These are phyloP conservation scores for Phytophthora fragariaefolia DNA, from an alignment of 352 stramenopile genomes.

Conservation along the genomic window DNA sequence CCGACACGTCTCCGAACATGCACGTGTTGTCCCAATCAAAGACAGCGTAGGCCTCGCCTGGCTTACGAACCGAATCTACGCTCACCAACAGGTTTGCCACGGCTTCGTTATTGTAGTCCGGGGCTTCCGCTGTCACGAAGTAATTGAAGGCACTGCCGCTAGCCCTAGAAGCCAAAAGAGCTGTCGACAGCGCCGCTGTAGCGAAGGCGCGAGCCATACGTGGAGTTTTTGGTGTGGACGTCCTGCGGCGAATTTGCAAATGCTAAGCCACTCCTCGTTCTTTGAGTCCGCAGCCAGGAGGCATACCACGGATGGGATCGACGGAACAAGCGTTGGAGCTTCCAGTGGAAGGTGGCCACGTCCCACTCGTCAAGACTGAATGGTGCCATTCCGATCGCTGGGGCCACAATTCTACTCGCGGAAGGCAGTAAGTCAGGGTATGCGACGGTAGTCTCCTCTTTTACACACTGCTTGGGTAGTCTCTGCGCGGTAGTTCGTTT, in stretches of 20 bases:
- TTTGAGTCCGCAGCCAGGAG: neutral
- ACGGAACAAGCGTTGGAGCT: neutral
- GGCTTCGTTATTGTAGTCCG: conserved; percentile 53
- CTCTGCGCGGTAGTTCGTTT: conserved; percentile 1
- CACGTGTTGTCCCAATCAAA: conserved; percentile 70
- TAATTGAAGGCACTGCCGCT: conserved; percentile 10
- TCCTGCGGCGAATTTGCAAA: conserved; percentile 8
- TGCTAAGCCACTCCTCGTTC: too few species aligned
- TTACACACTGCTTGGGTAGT: conserved; percentile 3
- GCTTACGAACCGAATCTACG: conserved; percentile 28
- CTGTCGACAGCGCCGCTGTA: conserved; percentile 3
- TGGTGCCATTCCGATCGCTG: neutral
- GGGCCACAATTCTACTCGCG: conserved; percentile 3
- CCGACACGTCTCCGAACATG: conserved; percentile 60
- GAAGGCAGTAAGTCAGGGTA: neutral
- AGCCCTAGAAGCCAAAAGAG: conserved; percentile 6
- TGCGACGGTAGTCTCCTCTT: neutral
- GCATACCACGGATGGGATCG: neutral
- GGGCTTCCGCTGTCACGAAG: conserved; percentile 51
- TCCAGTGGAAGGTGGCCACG: conserved; percentile 5
- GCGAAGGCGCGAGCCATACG: conserved; percentile 9
- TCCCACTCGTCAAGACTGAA: neutral
- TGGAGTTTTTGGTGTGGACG: neutral
- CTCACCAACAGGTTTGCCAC: conserved; percentile 40
- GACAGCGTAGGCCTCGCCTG: conserved; percentile 50